Conservation (phyloP, 2,329 filamentous ascomycete species). For the Alternaria infectoria region DNA sequence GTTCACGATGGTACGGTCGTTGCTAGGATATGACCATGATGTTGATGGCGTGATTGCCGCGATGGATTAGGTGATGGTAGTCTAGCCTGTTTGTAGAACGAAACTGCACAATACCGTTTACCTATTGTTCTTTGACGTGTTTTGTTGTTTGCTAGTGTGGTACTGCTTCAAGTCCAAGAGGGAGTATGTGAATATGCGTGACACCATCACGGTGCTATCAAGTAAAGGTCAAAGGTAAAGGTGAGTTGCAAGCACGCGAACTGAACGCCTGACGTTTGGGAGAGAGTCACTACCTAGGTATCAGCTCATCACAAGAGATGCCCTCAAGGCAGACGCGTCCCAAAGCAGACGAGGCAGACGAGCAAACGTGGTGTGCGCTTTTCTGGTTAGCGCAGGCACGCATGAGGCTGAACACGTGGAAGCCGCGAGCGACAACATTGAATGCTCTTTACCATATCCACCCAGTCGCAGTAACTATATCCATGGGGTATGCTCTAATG, state of each 20-base stretch:
- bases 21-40: background rate
- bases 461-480: background rate
- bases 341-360: slow-evolving; percentile 4
- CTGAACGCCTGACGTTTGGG: background rate
- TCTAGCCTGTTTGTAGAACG: slow-evolving; percentile 8
- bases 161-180: background rate
- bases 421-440: background rate
- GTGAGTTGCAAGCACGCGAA: background rate
- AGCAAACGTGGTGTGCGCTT: background rate
- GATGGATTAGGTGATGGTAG: background rate
- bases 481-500: background rate
- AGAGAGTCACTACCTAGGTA: background rate
- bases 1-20: slow-evolving; percentile 6
- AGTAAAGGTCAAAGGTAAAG: background rate
- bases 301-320: background rate
- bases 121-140: background rate
- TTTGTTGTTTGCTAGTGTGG: background rate
- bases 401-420: background rate
- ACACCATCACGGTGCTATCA: background rate
- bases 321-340: slow-evolving; percentile 6
- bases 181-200: background rate
- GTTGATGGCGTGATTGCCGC: slow-evolving; percentile 7
- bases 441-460: background rate
- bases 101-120: background rate
- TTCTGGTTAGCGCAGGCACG: slow-evolving; percentile 5